Conservation (phyloP, 1,139 yeast genomes). For the Zhuliangozyma blackwelliae region DNA sequence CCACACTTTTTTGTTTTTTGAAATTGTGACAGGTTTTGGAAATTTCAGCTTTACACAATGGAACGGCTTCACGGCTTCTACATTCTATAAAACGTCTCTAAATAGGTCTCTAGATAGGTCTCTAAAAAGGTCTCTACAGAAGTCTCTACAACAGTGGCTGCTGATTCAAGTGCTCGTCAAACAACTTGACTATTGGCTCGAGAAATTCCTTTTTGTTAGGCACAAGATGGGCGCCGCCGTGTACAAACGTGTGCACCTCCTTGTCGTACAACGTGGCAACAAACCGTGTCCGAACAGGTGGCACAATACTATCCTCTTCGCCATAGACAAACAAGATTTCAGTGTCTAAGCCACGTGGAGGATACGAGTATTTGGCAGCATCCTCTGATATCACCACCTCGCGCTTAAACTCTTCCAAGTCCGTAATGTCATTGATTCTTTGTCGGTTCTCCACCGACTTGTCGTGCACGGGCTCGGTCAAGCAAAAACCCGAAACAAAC, state of each 20-base stretch:
- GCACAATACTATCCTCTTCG: constrained; percentile 29
- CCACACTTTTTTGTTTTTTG: no score
- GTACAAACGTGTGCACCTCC: constrained; percentile 17
- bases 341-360: constrained; percentile 17
- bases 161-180: constrained; percentile 16
- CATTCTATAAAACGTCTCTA: no score
- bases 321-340: constrained; percentile 30
- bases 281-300: constrained; percentile 26
- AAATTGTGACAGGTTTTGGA: no score
- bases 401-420: constrained; percentile 17
- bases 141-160: constrained; percentile 12
- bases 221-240: constrained; percentile 39
- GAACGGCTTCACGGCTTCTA: no score
- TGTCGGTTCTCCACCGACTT: constrained; percentile 12
- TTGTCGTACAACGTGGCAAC: constrained; percentile 17
- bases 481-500: constrained; percentile 53
- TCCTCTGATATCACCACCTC: constrained; percentile 16
- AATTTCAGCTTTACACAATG: no score
- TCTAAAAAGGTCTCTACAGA: no score
- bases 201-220: constrained; percentile 25
- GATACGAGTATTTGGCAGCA: constrained; percentile 17
- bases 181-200: constrained; percentile 21
- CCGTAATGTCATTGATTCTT: constrained; percentile 18
- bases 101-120: no score
- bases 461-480: constrained; percentile 34